phyloP scores from a whole-genome alignment of 2,329 filamentous ascomycete genomes.

The Neonectria hederae region DNA sequence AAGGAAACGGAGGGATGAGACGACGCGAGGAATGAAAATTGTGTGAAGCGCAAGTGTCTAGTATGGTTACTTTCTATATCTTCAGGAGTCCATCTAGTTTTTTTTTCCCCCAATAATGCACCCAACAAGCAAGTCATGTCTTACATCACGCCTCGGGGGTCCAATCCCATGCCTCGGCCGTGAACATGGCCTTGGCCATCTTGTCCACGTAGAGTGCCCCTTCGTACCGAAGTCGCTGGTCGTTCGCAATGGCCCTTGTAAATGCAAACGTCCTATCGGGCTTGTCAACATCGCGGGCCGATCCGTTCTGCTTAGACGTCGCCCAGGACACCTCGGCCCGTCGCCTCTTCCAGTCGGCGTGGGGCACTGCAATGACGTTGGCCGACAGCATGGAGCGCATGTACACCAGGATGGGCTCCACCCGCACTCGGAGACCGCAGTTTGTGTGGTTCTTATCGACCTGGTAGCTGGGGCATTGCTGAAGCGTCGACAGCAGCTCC shows the following conservation, averaged over 20 bases:
- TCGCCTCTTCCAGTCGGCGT: slow-evolving; percentile 58
- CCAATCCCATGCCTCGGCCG: slow-evolving; percentile 68
- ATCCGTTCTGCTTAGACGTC: slow-evolving; percentile 28
- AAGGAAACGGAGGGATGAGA: background rate
- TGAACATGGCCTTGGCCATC: slow-evolving; percentile 64
- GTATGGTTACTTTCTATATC: slow-evolving; percentile 25
- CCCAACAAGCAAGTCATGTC: slow-evolving; percentile 26
- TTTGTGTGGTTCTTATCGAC: slow-evolving; percentile 78
- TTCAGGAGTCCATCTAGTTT: slow-evolving; percentile 32
- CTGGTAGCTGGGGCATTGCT: slow-evolving; percentile 77
- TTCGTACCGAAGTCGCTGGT: slow-evolving; percentile 60
- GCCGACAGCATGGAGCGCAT: slow-evolving; percentile 66
- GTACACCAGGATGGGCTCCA: slow-evolving; percentile 73
- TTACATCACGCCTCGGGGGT: slow-evolving; percentile 56
- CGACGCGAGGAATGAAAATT: background rate
- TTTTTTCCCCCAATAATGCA: slow-evolving; percentile 25
- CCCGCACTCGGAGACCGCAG: slow-evolving; percentile 73
- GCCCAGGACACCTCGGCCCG: slow-evolving; percentile 55
- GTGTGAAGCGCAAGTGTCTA: slow-evolving; percentile 3
- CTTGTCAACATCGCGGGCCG: slow-evolving; percentile 27
- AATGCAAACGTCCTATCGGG: slow-evolving; percentile 54
- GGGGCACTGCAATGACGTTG: slow-evolving; percentile 54
- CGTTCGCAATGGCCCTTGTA: slow-evolving; percentile 59
- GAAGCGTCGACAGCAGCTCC: slow-evolving; percentile 66
- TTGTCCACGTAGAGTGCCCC: slow-evolving; percentile 60